A percentile compares a stretch with the other conserved stretches of the same genome.
phyloP scores from a whole-genome alignment of 768 basidiomycete genomes.

The Inosperma sp. region DNA sequence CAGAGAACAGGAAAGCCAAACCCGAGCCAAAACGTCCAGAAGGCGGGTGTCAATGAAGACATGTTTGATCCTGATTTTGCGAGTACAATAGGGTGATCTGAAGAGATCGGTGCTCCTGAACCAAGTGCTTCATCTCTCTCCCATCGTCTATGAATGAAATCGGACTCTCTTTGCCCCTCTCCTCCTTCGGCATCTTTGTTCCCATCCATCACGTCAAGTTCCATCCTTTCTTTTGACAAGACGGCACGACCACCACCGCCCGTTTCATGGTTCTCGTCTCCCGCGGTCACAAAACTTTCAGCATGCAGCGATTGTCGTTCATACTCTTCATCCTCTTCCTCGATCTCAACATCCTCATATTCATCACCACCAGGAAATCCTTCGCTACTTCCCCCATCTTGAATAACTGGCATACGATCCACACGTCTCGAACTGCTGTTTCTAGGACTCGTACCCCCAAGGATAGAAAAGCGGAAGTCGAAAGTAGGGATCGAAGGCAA shows the following conservation, averaged over 20 bases:
- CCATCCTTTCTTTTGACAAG: neutral
- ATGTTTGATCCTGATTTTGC: slow-evolving; percentile 22
- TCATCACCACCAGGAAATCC: slow-evolving; percentile 24
- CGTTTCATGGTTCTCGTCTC: slow-evolving; percentile 2
- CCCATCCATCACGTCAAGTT: slow-evolving; percentile 6
- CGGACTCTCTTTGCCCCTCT: too few species aligned
- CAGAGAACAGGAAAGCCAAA: slow-evolving; percentile 71
- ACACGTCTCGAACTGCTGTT: slow-evolving; percentile 17
- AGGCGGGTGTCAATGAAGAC: slow-evolving; percentile 37
- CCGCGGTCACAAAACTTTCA: slow-evolving; percentile 55
- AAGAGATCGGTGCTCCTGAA: slow-evolving; percentile 23
- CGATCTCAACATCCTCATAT: slow-evolving; percentile 20
- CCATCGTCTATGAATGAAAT: slow-evolving; percentile 51
- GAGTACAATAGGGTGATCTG: slow-evolving; percentile 27
- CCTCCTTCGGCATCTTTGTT: slow-evolving; percentile 20
- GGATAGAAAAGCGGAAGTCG: slow-evolving; percentile 54
- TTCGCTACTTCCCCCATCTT: slow-evolving; percentile 37
- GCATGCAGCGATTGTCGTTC: slow-evolving; percentile 48
- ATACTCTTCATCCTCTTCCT: slow-evolving; percentile 28
- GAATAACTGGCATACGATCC: slow-evolving; percentile 39
- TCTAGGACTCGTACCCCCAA: slow-evolving; percentile 33
- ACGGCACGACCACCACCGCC: neutral
- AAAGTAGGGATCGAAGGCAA: slow-evolving; percentile 55
- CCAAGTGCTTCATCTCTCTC: slow-evolving; percentile 39
- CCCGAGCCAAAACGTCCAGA: slow-evolving; percentile 71